Evolutionary conservation across 1,284 basidiomycete species (phyloP).

Genomic region (Amylostereum chailletii): DNA sequence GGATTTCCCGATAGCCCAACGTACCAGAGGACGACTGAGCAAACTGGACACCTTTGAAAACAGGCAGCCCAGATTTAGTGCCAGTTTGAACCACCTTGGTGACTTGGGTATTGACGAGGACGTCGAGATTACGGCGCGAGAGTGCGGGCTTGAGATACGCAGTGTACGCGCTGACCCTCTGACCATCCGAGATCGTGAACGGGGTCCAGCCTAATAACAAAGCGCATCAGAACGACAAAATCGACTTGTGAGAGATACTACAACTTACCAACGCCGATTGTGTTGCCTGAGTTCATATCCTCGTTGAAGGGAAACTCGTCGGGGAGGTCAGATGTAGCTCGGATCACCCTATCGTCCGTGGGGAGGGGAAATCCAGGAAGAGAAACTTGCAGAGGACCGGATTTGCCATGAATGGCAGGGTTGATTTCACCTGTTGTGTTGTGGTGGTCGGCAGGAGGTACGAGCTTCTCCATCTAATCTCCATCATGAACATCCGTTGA

Average conservation of each 20-base stretch:
- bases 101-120: conserved; percentile 32
- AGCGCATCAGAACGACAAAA: not conserved
- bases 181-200: conserved; percentile 21
- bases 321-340: conserved; percentile 14
- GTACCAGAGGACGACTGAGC: conserved; percentile 15
- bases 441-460: conserved; percentile 21
- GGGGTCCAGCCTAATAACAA: conserved; percentile 24
- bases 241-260: conserved; percentile 13
- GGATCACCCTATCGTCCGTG: conserved; percentile 18
- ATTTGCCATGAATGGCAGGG: conserved; percentile 20
- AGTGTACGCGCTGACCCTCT: conserved; percentile 27
- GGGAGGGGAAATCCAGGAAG: conserved; percentile 17
- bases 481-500: not conserved
- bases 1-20: not conserved
- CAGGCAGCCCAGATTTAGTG: conserved; percentile 11
- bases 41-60: conserved; percentile 26
- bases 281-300: conserved; percentile 26
- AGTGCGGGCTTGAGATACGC: conserved; percentile 26
- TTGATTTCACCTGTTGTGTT: conserved; percentile 22
- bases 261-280: conserved; percentile 22
- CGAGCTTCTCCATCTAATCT: conserved; percentile 22
- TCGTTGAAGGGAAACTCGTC: conserved; percentile 22
- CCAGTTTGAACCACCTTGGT: conserved; percentile 25
- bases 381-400: conserved; percentile 24
- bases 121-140: conserved; percentile 29